A percentile compares a stretch with the other conserved stretches of the same genome.
Evolutionary conservation across 1,284 basidiomycete genomes (phyloP).

Genomic region (Fomes fomentarius): DNA sequence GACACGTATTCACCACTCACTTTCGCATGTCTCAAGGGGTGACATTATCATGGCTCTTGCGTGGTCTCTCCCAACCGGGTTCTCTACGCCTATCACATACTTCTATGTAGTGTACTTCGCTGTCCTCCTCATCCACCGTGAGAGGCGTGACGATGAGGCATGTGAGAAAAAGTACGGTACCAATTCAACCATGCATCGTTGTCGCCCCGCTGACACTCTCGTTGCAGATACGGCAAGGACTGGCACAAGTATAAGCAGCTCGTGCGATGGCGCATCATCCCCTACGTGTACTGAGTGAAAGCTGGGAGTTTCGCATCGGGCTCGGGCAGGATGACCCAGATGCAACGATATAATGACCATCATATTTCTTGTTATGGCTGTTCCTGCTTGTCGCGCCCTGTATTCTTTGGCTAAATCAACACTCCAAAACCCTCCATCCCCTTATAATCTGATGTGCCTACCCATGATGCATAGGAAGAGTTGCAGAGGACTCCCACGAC

Average conservation of each 20-base stretch:
- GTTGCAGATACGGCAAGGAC: slow-evolving; percentile 70
- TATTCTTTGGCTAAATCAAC: not conserved
- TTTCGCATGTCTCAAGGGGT: slow-evolving; percentile 62
- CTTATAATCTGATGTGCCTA: too few relatives aligned
- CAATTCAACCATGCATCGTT: not conserved
- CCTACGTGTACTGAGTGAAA: slow-evolving; percentile 79
- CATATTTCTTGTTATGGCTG: not conserved
- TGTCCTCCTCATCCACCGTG: slow-evolving; percentile 89
- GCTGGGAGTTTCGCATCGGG: not conserved
- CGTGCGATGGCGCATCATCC: slow-evolving; percentile 86
- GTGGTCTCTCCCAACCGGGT: slow-evolving; percentile 95
- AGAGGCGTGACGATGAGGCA: slow-evolving; percentile 90
- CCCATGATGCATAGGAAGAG: too few relatives aligned
- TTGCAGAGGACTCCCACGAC: too few relatives aligned
- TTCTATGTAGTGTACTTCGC: slow-evolving; percentile 93
- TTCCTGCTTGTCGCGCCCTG: too few relatives aligned
- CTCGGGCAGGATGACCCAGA: not conserved
- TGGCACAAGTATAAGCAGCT: slow-evolving; percentile 85
- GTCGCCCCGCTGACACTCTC: slow-evolving; percentile 4
- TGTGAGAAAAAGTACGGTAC: slow-evolving; percentile 81
- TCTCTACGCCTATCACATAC: slow-evolving; percentile 92
- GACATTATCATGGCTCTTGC: slow-evolving; percentile 88
- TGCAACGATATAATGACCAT: not conserved
- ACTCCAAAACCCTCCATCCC: too few relatives aligned
- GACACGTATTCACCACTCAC: slow-evolving; percentile 1